phyloP scores from a whole-genome alignment of 371 early-diverging fungal species.

The Haplosporangium sp. region DNA sequence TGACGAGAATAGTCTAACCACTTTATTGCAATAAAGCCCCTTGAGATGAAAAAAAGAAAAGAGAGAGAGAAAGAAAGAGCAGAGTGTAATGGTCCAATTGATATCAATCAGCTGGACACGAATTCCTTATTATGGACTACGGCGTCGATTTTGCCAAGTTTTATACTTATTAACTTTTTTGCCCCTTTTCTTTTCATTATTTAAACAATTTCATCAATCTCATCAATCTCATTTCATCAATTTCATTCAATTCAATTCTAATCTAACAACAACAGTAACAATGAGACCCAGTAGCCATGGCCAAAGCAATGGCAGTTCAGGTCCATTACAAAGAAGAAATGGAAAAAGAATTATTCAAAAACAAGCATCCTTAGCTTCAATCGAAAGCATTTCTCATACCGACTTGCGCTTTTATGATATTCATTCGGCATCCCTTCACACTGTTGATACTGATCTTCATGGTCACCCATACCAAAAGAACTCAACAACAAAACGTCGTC shows the following conservation, averaged over 20 bases:
- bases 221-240: too few species aligned
- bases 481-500: constrained; percentile 10
- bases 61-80: too few species aligned
- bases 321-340: background rate
- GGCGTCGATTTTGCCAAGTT: background rate
- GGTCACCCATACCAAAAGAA: background rate
- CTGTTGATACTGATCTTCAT: background rate
- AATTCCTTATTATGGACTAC: background rate
- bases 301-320: too few species aligned
- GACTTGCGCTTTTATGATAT: constrained; percentile 24
- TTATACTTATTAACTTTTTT: background rate
- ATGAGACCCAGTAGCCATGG: too few species aligned
- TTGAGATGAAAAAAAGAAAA: too few species aligned
- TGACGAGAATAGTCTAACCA: too few species aligned
- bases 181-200: too few species aligned
- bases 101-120: constrained; percentile 12
- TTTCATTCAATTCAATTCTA: too few species aligned
- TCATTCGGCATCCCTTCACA: constrained; percentile 8
- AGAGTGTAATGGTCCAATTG: too few species aligned
- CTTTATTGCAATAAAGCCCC: too few species aligned
- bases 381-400: background rate
- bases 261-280: too few species aligned
- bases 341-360: background rate
- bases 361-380: background rate
- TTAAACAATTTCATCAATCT: too few species aligned